A percentile compares a stretch with the other conserved stretches of the same genome.
Evolutionary conservation across 2,329 filamentous ascomycete genomes (phyloP).

Genomic region (Coleophoma eucalyptorum): DNA sequence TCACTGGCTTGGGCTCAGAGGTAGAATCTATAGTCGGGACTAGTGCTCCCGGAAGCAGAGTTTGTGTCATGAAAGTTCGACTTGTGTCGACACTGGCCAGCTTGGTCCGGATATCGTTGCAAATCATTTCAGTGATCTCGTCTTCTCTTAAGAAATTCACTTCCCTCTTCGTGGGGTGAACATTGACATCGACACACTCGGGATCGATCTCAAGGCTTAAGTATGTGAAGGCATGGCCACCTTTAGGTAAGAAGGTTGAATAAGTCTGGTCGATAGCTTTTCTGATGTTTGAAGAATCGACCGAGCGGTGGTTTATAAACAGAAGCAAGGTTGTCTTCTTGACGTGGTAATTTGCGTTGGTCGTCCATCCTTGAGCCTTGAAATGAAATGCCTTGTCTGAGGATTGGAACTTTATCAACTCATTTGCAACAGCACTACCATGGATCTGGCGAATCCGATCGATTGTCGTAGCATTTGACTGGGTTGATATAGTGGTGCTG

Average conservation of each 20-base stretch:
- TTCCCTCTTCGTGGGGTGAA: constrained; percentile 94
- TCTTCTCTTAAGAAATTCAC: constrained; percentile 98
- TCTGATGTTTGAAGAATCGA: constrained; percentile 84
- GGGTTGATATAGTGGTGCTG: constrained; percentile 76
- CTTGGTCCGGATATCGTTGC: constrained; percentile 71
- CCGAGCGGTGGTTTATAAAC: constrained; percentile 94
- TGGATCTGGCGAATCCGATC: constrained; percentile 92
- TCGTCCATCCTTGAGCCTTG: constrained; percentile 74
- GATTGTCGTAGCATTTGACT: constrained; percentile 64
- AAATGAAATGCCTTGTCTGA: constrained; percentile 80
- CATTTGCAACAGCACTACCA: constrained; percentile 78
- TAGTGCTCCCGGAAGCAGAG: constrained; percentile 67
- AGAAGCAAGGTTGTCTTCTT: constrained; percentile 85
- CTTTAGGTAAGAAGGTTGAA: constrained; percentile 82
- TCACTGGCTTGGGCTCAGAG: constrained; percentile 7
- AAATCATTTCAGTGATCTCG: constrained; percentile 86
- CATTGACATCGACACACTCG: constrained; percentile 89
- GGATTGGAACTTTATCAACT: constrained; percentile 73
- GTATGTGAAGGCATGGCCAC: constrained; percentile 90
- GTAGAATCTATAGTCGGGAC: constrained; percentile 28
- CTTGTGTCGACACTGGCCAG: constrained; percentile 89
- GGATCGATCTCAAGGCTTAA: constrained; percentile 91
- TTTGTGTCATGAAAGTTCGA: constrained; percentile 91
- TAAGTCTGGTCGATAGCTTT: constrained; percentile 92
- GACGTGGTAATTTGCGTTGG: constrained; percentile 90